These are phyloP conservation scores for Lactifluus piperatus DNA, from an alignment of 768 basidiomycete genomes.

Conservation along the genomic window DNA sequence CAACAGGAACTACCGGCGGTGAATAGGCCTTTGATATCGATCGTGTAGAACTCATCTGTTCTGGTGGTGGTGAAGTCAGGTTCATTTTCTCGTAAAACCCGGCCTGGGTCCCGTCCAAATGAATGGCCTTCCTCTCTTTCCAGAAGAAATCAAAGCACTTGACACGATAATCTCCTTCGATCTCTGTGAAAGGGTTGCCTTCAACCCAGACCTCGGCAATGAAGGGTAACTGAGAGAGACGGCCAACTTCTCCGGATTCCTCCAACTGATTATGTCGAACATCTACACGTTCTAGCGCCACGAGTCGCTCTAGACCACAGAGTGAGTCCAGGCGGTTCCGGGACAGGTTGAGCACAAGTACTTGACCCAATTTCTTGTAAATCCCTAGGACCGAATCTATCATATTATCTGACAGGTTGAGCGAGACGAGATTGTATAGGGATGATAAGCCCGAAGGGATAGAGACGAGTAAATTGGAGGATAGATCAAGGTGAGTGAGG, in stretches of 20 bases:
- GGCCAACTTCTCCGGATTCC: slow-evolving; percentile 78
- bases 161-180: slow-evolving; percentile 62
- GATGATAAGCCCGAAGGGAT: slow-evolving; percentile 69
- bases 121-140: slow-evolving; percentile 70
- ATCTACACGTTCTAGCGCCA: slow-evolving; percentile 78
- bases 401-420: slow-evolving; percentile 96
- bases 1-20: slow-evolving; percentile 54
- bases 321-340: slow-evolving; percentile 90
- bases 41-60: slow-evolving; percentile 44
- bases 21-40: slow-evolving; percentile 43
- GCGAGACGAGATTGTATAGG: slow-evolving; percentile 75
- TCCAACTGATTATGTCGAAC: slow-evolving; percentile 70
- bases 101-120: slow-evolving; percentile 66
- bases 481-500: slow-evolving; percentile 79
- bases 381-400: slow-evolving; percentile 92
- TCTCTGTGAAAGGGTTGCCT: slow-evolving; percentile 72
- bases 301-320: slow-evolving; percentile 86
- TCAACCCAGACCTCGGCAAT: slow-evolving; percentile 75
- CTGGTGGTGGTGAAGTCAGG: slow-evolving; percentile 39
- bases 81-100: slow-evolving; percentile 63
- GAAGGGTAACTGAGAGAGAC: slow-evolving; percentile 71
- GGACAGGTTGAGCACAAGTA: slow-evolving; percentile 71
- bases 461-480: slow-evolving; percentile 83
- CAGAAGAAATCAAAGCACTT: slow-evolving; percentile 78
- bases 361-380: slow-evolving; percentile 68